Evolutionary conservation across 208 protist species (phyloP), one percentile per base, ranked within the genome.

Genomic region (Trypanosoma avium): DNA sequence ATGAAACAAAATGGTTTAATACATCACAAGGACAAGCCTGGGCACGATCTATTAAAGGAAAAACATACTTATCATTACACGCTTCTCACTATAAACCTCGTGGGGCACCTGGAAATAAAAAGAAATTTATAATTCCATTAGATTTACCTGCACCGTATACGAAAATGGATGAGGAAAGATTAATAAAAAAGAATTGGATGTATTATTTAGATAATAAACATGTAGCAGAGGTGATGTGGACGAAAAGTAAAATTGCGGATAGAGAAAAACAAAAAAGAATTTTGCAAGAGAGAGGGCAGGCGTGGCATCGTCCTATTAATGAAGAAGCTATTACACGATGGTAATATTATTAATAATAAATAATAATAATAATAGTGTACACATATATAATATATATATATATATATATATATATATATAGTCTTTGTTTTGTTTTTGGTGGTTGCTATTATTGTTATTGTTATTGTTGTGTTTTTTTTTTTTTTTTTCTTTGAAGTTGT

Each of bases 151-250:
- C 83, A 29, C 88, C 92, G 56, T 97, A 97, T 72, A 94, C 83
- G 32, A 64, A 85, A 8, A 97, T 97, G 92, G 92, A 97, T 58
- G 92, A 97, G 76, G 76, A 60, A 7, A 73, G 83, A 15, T 75
- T 97, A 38, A 70, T 92, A 33, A 66, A 73, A 48, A 84, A 83
- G 69, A 97, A 97, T 55, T 97, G 92, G 89, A 82, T 95, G 75
- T 88, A 88, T 21, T 97, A 93, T 70, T 61, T 97, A 62, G 92
- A 97, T 57, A 97, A 95, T 70, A 93, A 94, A 61, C 86, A 97
- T 68, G 88, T 97, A 8, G 88, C 92, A 19, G 84, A 97, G 77
- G 82, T 77, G 27, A 74, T 94, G 48, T 97, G 92, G 89, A 97
- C 88, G 47, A 75, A 88, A 15, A 62, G 76, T 2, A 89, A 86